Base-by-base conservation (phyloP, 228 moss, liverwort and hornwort species). In the Sphagnum magellanicum region DNA sequence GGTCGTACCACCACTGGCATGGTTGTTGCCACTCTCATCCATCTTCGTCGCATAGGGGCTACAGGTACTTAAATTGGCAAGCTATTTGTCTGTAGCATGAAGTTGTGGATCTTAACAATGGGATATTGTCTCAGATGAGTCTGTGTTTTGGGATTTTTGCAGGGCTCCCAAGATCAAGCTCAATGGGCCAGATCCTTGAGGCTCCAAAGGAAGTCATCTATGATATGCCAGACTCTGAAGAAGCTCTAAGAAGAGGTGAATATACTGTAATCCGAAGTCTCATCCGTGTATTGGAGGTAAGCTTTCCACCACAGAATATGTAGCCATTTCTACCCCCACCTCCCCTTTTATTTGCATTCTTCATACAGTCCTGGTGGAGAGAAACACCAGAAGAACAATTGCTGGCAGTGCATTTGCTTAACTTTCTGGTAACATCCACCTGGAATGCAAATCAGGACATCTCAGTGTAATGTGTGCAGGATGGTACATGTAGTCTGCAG, bases 1-100 rank as follows among this genome's bases (percentile, higher is more conserved):
- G 98, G 98, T 66, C 94, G 98, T 68, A 98, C 98, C 17, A 98
- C 94, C 57, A 98, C 98, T 32, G 98, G 98, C 86, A 98, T 98
- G 98, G 98, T 98, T 57, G 90, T 98, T 67, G 98, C 94, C 55
- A 98, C 98, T 71, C 89, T 98, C 64, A 83, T 93, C 70, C 90
- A 98, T 76, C 83, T 94, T 74, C 94, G 86, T 64, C 90, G 87
- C 67, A 78, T 77, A 67, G 94, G 92, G 63, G 92, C 86, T 57
- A 87, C 92, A 85, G 98, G 98, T 98, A 76, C 60, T 13, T 16
- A 14, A 32, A 32, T 32, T 32, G 32, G 32, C 32, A 32, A 32
- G 32, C 32, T 32, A 32, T 64, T 64, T 17, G 63, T 11, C 10
- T 16, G 11, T 11, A 32, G n/a, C 5, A 32, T 32, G 32, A 32